Evolutionary conservation across 176 grass and related monocot genomes (phyloP), one percentile per base, ranked within the genome.

Genomic region (Carex littledalei): DNA sequence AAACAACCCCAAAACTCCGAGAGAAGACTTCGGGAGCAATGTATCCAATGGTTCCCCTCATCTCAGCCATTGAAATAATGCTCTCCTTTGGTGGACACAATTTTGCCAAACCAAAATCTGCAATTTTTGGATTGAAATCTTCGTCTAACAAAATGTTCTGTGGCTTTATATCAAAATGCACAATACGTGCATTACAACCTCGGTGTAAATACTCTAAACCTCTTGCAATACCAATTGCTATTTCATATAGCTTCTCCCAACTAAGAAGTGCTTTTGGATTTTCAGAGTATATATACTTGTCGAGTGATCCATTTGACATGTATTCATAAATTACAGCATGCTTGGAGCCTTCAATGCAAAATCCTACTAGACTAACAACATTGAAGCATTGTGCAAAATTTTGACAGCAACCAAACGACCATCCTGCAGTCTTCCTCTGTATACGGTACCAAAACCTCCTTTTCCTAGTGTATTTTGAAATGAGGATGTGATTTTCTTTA

Each of bases 91-190:
- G 85, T 13, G 84, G 74, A 45, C 88, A 93, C 3, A 93, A 71
- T 75, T 93, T 93, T 31, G 91, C 88, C 9, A 90, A 52, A 50
- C 86, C 88, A 68, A 88, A 90, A 84, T 93, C 91, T 0, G 88
- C 86, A 53, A 90, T 84, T 87, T 88, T 93, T 3, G 84, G 90
- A 60, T 53, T 86, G 29, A 89, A 91, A 32, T 91, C 85, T 41
- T 84, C 71, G 18, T 91, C 87, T 20, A 91, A 69, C 20, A 91
- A 63, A 50, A 91, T 88, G 56, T 91, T 91, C n/a, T 88, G 86
- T 72, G 86, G 89, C 24, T 91, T 91, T 22, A 88, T 88, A 61
- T 91, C 90, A 31, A 91, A 91, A 89, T 91, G 90, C 6, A 91
- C 85, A 35, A 91, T 91, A 24, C 57, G 80, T 16, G 87, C 86